Base-by-base conservation (phyloP, 139 green algal genomes). In the Gonium pectorale region DNA sequence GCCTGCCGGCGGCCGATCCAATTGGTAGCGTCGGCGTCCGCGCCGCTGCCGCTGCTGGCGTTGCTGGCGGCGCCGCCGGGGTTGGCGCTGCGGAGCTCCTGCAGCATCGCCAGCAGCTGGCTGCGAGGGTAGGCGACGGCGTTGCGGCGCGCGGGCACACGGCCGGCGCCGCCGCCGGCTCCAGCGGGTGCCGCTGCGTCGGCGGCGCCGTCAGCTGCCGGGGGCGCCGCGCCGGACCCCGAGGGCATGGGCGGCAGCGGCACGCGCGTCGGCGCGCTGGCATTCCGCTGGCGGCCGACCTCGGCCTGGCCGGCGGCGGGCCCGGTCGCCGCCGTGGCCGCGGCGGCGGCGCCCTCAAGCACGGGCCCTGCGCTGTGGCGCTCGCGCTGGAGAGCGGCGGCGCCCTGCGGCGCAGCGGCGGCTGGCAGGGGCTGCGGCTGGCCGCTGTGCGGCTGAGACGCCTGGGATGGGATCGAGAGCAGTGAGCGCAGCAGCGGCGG, bases 191-290 rank as follows among this genome's bases (percentile, higher is more conserved):
- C 31, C 43, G 41, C 44, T 40, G 68, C 15, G 29, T 24, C 43
- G 60, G 35, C 64, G 4, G 64, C 26, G 64, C 22, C 40, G 38
- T 6, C 19, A 38, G 67, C 67, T 37, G 22, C 67, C 46, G 46
- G 70, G 31, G 8, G 70, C 26, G 46, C 70, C 8, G 46, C 46
- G 35, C 46, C 70, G 21, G n/a, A 31, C 0, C n/a, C 70, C 9
- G 33, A 43, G n/a, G 70, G 70, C 70, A 79, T 79, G 21, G 70
- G 70, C 21, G 70, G 70, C 46, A 79, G n/a, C 19, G 70, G 70
- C 46, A 79, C 29, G 31, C 46, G 69, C 19, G 44, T 44, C 7
- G 69, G 70, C 33, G 70, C 70, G 44, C 70, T 66, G 29, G 9
- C 13, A 17, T 46, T 31, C 31, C 70, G 70, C 46, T 29, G 6